Evolutionary conservation across 768 basidiomycete species (phyloP).

Genomic region (Russula earlei): DNA sequence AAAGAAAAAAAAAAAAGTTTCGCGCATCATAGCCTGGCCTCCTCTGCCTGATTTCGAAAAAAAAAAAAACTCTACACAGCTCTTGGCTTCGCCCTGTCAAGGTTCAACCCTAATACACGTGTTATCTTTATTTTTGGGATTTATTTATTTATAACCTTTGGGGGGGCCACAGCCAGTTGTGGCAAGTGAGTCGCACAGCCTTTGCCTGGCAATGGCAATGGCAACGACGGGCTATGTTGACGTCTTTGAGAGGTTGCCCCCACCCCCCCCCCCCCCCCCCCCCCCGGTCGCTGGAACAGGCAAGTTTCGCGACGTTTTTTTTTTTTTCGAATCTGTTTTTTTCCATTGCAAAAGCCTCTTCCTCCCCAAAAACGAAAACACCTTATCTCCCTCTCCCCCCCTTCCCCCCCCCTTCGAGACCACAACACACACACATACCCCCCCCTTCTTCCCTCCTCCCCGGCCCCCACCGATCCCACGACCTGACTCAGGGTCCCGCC

Average conservation of each 20-base stretch:
- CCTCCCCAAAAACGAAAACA: not conserved
- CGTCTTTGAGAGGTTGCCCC: no score
- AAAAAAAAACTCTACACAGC: no score
- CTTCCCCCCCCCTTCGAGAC: not conserved
- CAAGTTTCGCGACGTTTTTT: not conserved
- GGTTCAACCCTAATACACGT: constrained; percentile 13
- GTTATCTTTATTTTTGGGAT: not conserved
- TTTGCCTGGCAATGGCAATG: not conserved
- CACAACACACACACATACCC: no score
- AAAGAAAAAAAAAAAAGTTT: no score
- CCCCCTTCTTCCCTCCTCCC: no score
- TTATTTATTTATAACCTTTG: not conserved
- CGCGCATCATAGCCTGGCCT: not conserved
- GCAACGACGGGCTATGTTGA: not conserved
- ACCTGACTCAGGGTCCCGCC: no score
- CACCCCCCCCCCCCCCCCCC: no score
- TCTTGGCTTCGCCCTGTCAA: not conserved
- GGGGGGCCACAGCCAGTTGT: not conserved
- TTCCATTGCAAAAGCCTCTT: not conserved
- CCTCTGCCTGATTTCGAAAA: not conserved
- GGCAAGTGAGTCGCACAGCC: not conserved
- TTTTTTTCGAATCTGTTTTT: not conserved
- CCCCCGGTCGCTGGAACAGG: not conserved
- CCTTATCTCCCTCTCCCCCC: constrained; percentile 1
- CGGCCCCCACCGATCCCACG: no score